Evolutionary conservation across 2,329 filamentous ascomycete species (phyloP).

Genomic region (Elsinoe necatrix): DNA sequence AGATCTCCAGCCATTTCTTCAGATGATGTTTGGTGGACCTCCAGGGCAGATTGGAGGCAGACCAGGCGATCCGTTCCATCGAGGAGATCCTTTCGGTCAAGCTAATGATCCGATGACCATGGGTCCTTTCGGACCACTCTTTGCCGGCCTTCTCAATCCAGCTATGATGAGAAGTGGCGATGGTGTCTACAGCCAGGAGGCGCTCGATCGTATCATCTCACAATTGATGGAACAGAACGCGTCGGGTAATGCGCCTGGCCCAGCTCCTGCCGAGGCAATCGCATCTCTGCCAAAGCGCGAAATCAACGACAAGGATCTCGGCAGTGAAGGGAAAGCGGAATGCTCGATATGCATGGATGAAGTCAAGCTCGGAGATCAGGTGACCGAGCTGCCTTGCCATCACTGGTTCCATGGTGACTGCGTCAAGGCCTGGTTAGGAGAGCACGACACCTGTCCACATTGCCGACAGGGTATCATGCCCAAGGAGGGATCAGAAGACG

Average conservation of each 20-base stretch:
- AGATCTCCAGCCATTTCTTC: not conserved
- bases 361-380: constrained; percentile 62
- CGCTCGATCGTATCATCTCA: constrained; percentile 78
- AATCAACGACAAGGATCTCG: constrained; percentile 60
- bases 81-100: not conserved
- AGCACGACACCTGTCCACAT: constrained; percentile 89
- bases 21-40: constrained; percentile 16
- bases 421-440: constrained; percentile 71
- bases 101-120: constrained; percentile 22
- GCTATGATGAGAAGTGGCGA: constrained; percentile 53
- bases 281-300: constrained; percentile 58
- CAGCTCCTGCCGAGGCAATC: constrained; percentile 69
- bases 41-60: not conserved
- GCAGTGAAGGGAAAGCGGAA: constrained; percentile 59
- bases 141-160: constrained; percentile 39
- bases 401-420: constrained; percentile 91
- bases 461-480: constrained; percentile 53
- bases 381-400: constrained; percentile 71
- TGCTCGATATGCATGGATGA: constrained; percentile 95
- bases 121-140: constrained; percentile 37
- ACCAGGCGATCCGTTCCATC: constrained; percentile 5
- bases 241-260: constrained; percentile 68
- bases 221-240: constrained; percentile 79
- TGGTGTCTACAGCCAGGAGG: constrained; percentile 83
- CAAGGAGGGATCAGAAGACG: constrained; percentile 21